Base-by-base conservation (phyloP, 169 alveolate species). In the Cryptosporidium ubiquitum region DNA sequence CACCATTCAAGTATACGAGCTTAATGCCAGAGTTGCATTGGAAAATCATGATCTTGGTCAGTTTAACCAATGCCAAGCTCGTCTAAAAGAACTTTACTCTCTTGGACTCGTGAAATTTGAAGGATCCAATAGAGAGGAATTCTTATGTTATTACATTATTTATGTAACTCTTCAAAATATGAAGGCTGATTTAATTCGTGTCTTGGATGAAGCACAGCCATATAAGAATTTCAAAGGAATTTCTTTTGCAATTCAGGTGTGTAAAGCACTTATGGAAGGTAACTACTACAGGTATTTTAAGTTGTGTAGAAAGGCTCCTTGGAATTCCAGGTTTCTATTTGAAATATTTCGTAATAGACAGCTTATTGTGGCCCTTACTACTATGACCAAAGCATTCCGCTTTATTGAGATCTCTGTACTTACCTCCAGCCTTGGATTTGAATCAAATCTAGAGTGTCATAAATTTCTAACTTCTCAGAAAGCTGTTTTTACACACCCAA, bases 1-100 rank as follows among this genome's bases (percentile, higher is more conserved):
- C 84, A 93, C 96, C 18, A 94, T 95, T 5, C 93, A 95, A 60
- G 97, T 97, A 6, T 97, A 97, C 75, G 98, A 97, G 86, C 93
- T 97, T 20, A 96, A 97, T 70, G 98, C 98, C 5, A 91, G 99
- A 26, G 86, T 97, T n/a, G 98, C 99, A 12, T 86, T 97, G 69
- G 96, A 95, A 74, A 92, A 95, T 68, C 95, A 94, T 29, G 99
- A 97, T 92, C 85, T 97, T 42, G 98, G 96, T 66, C 98, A 97
- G 74, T 97, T 96, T 70, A 96, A 96, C 86, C 97, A 96, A 85
- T 97, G 99, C 85, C 97, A 96, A 75, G 96, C 98, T 51, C 96
- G 96, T 84, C 94, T 97, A 29, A 92, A 91, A 52, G 95, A 96
- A 61, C 89, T 96, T 39, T 94, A 94, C 55, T 86, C 91, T 33